These are phyloP conservation scores for Aspergillus coremiiformis DNA, from an alignment of 495 filamentous ascomycete genomes.

Conservation along the genomic window DNA sequence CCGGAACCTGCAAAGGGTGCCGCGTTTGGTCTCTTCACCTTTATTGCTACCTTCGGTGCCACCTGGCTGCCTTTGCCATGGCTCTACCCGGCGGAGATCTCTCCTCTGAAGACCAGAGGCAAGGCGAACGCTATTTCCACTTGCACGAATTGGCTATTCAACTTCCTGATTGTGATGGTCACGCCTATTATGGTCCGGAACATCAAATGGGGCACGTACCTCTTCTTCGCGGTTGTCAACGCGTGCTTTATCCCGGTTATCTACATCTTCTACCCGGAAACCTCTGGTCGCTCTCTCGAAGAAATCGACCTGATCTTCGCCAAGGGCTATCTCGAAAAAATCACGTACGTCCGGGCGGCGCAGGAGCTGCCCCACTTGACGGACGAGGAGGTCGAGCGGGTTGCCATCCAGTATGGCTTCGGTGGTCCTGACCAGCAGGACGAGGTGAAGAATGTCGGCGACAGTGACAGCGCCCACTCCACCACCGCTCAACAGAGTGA, in stretches of 20 bases:
- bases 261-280: conserved; percentile 74
- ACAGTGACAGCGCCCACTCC: not conserved
- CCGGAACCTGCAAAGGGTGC: conserved; percentile 54
- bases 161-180: conserved; percentile 23
- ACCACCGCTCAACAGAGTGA: not conserved
- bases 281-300: conserved; percentile 61
- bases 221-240: conserved; percentile 59
- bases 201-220: conserved; percentile 6
- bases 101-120: conserved; percentile 53
- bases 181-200: conserved; percentile 16
- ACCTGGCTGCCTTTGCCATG: conserved; percentile 58
- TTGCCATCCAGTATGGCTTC: conserved; percentile 56
- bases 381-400: conserved; percentile 55
- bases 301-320: conserved; percentile 78
- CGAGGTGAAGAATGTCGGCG: conserved; percentile 20
- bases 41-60: conserved; percentile 70
- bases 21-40: conserved; percentile 70
- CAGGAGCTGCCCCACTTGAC: conserved; percentile 61
- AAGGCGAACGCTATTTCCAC: conserved; percentile 37
- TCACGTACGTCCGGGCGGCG: conserved; percentile 63
- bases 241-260: conserved; percentile 64
- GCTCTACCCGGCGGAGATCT: conserved; percentile 62
- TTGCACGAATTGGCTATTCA: conserved; percentile 20
- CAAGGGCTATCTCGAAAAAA: conserved; percentile 69
- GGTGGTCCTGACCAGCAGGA: conserved; percentile 19